A percentile compares a stretch with the other conserved stretches of the same genome.
Evolutionary conservation across 192 early-diverging fungal species (phyloP).

Genomic region (Dissophora globulifera): DNA sequence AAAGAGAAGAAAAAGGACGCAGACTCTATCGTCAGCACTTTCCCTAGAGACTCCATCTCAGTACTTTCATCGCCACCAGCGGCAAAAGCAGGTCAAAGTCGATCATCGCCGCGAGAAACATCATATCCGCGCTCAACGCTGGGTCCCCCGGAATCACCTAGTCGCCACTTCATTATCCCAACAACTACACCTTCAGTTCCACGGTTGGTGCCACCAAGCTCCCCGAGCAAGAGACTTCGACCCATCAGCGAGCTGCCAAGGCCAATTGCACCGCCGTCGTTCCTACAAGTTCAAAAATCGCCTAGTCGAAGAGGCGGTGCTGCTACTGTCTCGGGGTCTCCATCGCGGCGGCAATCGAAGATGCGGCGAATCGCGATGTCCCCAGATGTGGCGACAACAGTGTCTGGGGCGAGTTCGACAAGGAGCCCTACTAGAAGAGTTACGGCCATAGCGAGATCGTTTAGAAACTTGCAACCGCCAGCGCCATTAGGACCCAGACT

Average conservation of each 20-base stretch:
- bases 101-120: too few relatives aligned
- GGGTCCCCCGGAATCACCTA: background rate
- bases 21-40: background rate
- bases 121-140: background rate
- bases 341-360: background rate
- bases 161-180: constrained; percentile 14
- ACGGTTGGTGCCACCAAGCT: background rate
- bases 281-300: background rate
- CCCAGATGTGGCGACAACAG: background rate
- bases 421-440: background rate
- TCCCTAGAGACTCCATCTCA: background rate
- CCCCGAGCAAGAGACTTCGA: constrained; percentile 15
- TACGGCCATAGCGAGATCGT: background rate
- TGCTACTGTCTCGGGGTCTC: background rate
- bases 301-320: constrained; percentile 6
- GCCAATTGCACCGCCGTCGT: background rate
- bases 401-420: background rate
- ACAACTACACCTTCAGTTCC: too few relatives aligned
- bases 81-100: too few relatives aligned
- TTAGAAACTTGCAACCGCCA: background rate
- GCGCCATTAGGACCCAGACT: constrained; percentile 3
- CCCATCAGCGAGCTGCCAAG: constrained; percentile 13
- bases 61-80: too few relatives aligned
- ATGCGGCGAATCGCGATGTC: too few relatives aligned
- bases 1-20: background rate